Base-by-base conservation (phyloP, 208 protist species). In the Leishmania turanica region DNA sequence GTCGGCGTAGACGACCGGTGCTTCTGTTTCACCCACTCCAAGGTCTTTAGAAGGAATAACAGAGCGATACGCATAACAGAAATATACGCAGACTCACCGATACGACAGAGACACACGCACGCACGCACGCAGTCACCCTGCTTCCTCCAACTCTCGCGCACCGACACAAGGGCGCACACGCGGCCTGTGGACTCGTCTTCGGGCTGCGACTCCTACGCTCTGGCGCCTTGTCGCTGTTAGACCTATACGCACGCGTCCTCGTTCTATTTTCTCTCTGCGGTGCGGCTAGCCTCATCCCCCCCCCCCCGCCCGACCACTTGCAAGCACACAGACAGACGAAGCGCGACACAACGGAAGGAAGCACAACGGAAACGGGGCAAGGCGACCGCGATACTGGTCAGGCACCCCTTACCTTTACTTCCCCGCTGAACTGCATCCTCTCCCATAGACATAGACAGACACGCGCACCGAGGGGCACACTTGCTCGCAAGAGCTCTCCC, bases 371-470 rank as follows among this genome's bases (percentile, higher is more conserved):
- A 66, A 21, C 31, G n/a, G 0, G 60, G n/a, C n/a, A 31, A 66
- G 60, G 13, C 60, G 3, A 37, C n/a, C 13, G 60, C 3, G n/a
- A n/a, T 40, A 37, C 13, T 72, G 3, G 21, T 34, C 68, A 45
- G 40, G 1, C 42, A 2, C 42, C 42, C 37, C 37, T 42, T 13
- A 11, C 37, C 34, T 8, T 17, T 53, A 19, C 42, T 42, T 31
- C 24, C 56, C 56, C 24, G 4, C 5, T 34, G 21, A 45, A 53
- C 19, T 6, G 34, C 51, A 62, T 24, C 17, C 27, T 62, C 51
- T 64, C 37, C 17, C 7, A 76, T 24, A 64, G 27, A 27, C 51
- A 78, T 70, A 70, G 42, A 27, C 60, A 70, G 27, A 79, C 75
- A 54, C 58, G n/a, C 40, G 51, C 58, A 42, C 54, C 2, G 51